phyloP scores from a whole-genome alignment of 1,284 basidiomycete species.

The Ceratobasidium sp. region DNA sequence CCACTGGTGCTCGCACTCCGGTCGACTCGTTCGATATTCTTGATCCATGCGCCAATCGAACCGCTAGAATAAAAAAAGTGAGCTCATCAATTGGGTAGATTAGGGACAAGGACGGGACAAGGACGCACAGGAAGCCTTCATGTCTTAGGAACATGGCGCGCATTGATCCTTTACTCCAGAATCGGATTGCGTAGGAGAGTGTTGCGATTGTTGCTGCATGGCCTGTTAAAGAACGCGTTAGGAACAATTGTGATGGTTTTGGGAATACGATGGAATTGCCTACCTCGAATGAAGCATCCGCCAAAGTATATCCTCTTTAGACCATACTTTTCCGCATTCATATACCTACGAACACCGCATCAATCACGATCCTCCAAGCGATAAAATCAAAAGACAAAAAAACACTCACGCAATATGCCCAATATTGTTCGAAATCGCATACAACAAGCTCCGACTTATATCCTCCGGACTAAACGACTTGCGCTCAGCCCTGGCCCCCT shows the following conservation, averaged over 20 bases:
- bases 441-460: slow-evolving; percentile 93
- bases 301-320: slow-evolving; percentile 99
- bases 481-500: slow-evolving; percentile 66
- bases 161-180: slow-evolving; percentile 99
- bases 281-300: slow-evolving; percentile 98
- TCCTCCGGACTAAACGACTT: slow-evolving; percentile 91
- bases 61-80: slow-evolving; percentile 66
- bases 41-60: slow-evolving; percentile 94
- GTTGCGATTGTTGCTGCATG: slow-evolving; percentile 98
- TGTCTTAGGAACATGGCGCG: slow-evolving; percentile 96
- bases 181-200: slow-evolving; percentile 97
- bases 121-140: slow-evolving; percentile 94
- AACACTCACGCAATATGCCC: slow-evolving; percentile 96
- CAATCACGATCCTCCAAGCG: background rate
- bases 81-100: background rate
- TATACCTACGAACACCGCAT: slow-evolving; percentile 74
- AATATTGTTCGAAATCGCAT: slow-evolving; percentile 99
- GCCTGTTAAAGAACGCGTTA: slow-evolving; percentile 64
- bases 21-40: slow-evolving; percentile 75
- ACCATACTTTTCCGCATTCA: slow-evolving; percentile 99
- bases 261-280: background rate
- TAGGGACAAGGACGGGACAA: background rate
- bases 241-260: background rate
- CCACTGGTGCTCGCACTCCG: background rate
- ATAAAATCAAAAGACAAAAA: background rate